These are phyloP conservation scores for Colletotrichum sojae DNA, from an alignment of 2,329 filamentous ascomycete genomes.

Conservation along the genomic window DNA sequence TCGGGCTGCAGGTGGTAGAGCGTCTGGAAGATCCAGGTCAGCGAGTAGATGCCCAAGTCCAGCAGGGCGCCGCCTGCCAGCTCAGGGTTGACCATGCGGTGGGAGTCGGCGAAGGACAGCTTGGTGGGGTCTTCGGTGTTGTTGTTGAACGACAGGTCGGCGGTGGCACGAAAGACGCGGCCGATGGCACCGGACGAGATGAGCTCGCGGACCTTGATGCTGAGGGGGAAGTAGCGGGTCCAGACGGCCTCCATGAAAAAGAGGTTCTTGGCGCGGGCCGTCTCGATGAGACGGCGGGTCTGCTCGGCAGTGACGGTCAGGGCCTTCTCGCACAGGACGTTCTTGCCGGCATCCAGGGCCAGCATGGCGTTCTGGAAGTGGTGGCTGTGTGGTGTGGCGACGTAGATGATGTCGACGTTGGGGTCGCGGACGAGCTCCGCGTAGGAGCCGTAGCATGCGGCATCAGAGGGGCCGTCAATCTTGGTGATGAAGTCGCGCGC, in stretches of 20 bases:
- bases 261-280: constrained; percentile 79
- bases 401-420: constrained; percentile 87
- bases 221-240: constrained; percentile 91
- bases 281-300: constrained; percentile 78
- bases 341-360: constrained; percentile 86
- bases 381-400: constrained; percentile 92
- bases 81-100: constrained; percentile 87
- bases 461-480: constrained; percentile 76
- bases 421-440: constrained; percentile 83
- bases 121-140: constrained; percentile 71
- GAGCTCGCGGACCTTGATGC: constrained; percentile 80
- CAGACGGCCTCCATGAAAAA: constrained; percentile 92
- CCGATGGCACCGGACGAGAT: constrained; percentile 69
- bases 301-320: constrained; percentile 89
- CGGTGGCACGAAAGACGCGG: constrained; percentile 70
- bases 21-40: constrained; percentile 93
- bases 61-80: constrained; percentile 87
- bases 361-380: constrained; percentile 94
- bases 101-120: constrained; percentile 69
- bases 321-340: constrained; percentile 92
- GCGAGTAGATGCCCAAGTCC: constrained; percentile 88
- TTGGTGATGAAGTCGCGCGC: constrained; percentile 81
- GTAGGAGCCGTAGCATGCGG: constrained; percentile 85
- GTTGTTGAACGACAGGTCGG: constrained; percentile 73
- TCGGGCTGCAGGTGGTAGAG: constrained; percentile 85